These are phyloP conservation scores for Solanum phureja DNA, from an alignment of 257 asterid species.

Conservation along the genomic window DNA sequence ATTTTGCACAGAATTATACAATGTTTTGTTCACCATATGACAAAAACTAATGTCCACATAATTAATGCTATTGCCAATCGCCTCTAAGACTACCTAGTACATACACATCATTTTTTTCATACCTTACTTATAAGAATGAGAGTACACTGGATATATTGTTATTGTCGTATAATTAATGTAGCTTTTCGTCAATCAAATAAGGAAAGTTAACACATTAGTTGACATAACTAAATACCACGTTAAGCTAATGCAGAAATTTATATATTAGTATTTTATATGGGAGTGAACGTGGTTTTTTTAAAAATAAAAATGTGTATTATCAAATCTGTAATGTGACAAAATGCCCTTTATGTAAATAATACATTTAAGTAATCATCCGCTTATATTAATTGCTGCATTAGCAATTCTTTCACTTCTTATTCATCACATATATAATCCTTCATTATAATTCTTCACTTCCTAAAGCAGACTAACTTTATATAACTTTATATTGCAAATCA, in stretches of 20 bases:
- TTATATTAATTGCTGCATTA: background rate
- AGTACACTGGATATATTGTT: fast-evolving
- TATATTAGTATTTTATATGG: too few species aligned
- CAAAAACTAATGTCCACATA: background rate
- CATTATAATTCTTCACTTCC: background rate
- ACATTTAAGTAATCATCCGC: background rate
- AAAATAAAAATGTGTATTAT: background rate
- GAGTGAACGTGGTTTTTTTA: background rate
- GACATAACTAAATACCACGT: background rate
- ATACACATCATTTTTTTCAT: too few species aligned
- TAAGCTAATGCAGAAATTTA: background rate
- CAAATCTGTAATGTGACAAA: background rate
- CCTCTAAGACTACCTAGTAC: too few species aligned
- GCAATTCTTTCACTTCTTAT: background rate
- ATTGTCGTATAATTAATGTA: background rate
- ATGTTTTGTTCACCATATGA: background rate
- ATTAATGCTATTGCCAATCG: background rate
- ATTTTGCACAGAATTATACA: background rate
- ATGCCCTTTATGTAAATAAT: background rate
- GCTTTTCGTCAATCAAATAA: background rate
- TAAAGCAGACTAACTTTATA: too few species aligned
- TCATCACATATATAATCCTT: too few species aligned
- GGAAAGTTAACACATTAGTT: too few species aligned
- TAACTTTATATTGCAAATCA: too few species aligned
- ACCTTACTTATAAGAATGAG: too few species aligned